These are phyloP conservation scores for Acanthamoeba royreba DNA, from an alignment of 208 protist genomes.

Conservation along the genomic window DNA sequence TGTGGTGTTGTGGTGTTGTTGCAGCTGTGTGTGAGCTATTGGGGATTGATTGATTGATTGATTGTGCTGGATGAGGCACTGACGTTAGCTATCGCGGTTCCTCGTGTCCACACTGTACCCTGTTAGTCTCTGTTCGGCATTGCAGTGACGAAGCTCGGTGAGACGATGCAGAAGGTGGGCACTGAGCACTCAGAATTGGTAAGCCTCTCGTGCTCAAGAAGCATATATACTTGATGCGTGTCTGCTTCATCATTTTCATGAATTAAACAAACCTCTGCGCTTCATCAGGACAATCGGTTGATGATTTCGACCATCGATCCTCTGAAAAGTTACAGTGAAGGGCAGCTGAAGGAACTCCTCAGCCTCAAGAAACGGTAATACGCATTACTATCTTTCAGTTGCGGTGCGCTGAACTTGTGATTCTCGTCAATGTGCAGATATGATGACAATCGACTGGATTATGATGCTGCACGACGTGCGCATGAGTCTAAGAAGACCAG, in stretches of 20 bases:
- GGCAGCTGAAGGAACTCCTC: background rate
- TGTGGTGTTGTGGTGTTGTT: no score
- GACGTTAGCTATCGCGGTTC: no score
- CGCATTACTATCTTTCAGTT: background rate
- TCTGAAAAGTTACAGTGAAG: background rate
- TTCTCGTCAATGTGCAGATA: background rate
- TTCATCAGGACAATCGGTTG: background rate
- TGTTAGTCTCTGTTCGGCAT: slow-evolving; percentile 2
- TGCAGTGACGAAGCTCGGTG: background rate
- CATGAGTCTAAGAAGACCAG: background rate
- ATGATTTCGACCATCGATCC: background rate
- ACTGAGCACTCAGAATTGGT: slow-evolving; percentile 1
- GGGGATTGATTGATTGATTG: no score
- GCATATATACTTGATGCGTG: background rate
- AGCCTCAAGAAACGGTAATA: background rate
- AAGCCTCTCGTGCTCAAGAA: background rate
- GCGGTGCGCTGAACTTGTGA: background rate
- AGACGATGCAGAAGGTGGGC: slow-evolving; percentile 6
- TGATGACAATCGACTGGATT: background rate
- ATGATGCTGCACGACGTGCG: background rate
- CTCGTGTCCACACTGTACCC: background rate
- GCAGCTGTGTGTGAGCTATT: no score
- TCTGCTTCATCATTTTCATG: background rate
- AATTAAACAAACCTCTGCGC: no score
- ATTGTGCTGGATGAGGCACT: no score